Percentiles rank a stretch among this genome's conserved stretches.
phyloP scores from a whole-genome alignment of 176 grass and related monocot genomes.

The Rhynchospora pubera region DNA sequence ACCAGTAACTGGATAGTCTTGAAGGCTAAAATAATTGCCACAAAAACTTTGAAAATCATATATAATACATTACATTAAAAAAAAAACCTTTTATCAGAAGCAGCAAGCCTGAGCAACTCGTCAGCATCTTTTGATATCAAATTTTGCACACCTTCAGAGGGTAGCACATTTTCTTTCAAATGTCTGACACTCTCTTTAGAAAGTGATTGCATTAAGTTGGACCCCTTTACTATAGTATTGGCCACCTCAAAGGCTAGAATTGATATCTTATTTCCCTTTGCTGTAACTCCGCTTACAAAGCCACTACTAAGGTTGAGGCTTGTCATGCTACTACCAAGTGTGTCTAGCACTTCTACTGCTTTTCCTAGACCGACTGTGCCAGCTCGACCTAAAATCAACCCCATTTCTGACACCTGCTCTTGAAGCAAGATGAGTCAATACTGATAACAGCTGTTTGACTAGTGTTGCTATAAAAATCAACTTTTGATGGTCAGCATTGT shows the following conservation, averaged over 20 bases:
- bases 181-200: constrained; percentile 71
- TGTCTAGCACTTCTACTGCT: constrained; percentile 91
- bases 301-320: constrained; percentile 57
- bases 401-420: constrained; percentile 77
- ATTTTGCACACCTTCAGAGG: constrained; percentile 74
- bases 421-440: neutral
- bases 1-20: constrained; percentile 1
- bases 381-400: constrained; percentile 74
- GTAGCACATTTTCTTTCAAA: constrained; percentile 75
- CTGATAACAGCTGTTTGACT: neutral
- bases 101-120: constrained; percentile 66
- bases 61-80: neutral
- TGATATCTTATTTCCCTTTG: constrained; percentile 76
- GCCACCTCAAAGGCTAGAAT: constrained; percentile 97
- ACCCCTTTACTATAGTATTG: constrained; percentile 90
- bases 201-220: constrained; percentile 82
- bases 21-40: constrained; percentile 7
- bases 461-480: neutral
- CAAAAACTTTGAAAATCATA: neutral
- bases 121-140: constrained; percentile 83
- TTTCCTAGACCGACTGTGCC: constrained; percentile 68
- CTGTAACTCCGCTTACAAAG: constrained; percentile 50
- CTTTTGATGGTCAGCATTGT: neutral
- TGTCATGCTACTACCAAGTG: constrained; percentile 90
- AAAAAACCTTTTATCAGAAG: constrained; percentile 80